These are phyloP conservation scores for Tolypocladium sp. DNA, from an alignment of 2,329 filamentous ascomycete species.

Conservation along the genomic window DNA sequence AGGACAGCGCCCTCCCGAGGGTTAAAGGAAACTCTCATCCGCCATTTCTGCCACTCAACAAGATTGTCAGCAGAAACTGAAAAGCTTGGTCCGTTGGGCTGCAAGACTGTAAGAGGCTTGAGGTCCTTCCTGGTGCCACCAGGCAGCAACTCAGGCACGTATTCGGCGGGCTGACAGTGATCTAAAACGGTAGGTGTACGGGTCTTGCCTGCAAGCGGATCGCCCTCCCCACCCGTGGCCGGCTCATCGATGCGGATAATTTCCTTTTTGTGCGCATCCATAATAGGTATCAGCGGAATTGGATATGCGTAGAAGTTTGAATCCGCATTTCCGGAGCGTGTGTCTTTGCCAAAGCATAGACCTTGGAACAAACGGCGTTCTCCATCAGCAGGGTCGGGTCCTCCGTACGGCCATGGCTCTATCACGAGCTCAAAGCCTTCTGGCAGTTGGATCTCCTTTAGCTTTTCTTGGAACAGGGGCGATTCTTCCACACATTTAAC, in stretches of 20 bases:
- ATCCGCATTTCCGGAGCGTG: slow-evolving; percentile 28
- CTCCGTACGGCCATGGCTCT: slow-evolving; percentile 24
- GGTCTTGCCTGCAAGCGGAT: slow-evolving; percentile 11
- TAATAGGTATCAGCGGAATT: slow-evolving; percentile 36
- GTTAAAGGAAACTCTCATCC: slow-evolving; percentile 60
- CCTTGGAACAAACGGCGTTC: slow-evolving; percentile 21
- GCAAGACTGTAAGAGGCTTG: slow-evolving; percentile 46
- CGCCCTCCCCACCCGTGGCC: slow-evolving; percentile 20
- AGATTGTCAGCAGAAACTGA: slow-evolving; percentile 31
- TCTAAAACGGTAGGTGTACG: slow-evolving; percentile 13
- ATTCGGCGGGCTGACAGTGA: slow-evolving; percentile 24
- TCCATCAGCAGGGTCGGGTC: slow-evolving; percentile 17
- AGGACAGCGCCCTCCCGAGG: slow-evolving; percentile 59
- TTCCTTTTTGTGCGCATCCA: slow-evolving; percentile 18
- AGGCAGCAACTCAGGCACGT: slow-evolving; percentile 30
- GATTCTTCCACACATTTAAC: slow-evolving; percentile 18
- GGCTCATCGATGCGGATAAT: slow-evolving; percentile 23
- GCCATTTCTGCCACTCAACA: slow-evolving; percentile 56
- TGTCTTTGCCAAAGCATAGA: slow-evolving; percentile 21
- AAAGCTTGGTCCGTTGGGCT: slow-evolving; percentile 27
- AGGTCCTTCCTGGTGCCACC: slow-evolving; percentile 36
- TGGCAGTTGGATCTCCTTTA: slow-evolving; percentile 15
- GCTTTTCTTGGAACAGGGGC: slow-evolving; percentile 18
- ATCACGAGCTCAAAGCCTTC: slow-evolving; percentile 18
- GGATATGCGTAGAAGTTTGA: slow-evolving; percentile 49